Base-by-base conservation (phyloP, 208 protist species). In the Naegleria fowleri region DNA sequence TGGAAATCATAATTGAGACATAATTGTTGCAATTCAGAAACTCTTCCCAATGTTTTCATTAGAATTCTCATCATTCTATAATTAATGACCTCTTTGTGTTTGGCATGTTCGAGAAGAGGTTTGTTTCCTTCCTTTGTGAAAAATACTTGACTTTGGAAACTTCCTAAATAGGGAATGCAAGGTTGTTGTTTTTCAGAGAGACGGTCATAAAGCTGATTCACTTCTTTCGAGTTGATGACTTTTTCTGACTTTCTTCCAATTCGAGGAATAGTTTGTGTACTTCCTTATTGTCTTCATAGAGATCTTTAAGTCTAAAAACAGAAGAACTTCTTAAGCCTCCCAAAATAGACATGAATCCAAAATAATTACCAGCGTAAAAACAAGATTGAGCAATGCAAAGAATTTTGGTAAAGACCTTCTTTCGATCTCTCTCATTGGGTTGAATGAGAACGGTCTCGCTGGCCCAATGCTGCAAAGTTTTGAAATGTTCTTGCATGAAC, bases 401-500 rank as follows among this genome's bases (percentile, higher is more conserved):
- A 29, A 67, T 29, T 39, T 90, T 89, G 33, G 86, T 84, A 40
- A 93, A 51, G 87, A 93, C 48, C 16, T 84, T 83, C 38, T 88
- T 79, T 39, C 92, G 87, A n/a, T 89, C 48, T 52, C 88, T 86
- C 4, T 92, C 41, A 41, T 90, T 85, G 3, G 16, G 0, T 15
- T 90, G 89, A 79, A 36, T 90, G 1, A 93, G 33, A 19, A 93
- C 92, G 1, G 51, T 59, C 19, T 83, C 59, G 9, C n/a, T 75
- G 5, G 88, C 58, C 55, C 83, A 90, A 40, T 33, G n/a, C 0
- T 11, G 29, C 22, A 93, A 67, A 29, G 41, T 91, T 67, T 52
- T 91, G 15, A 58, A 93, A 93, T 91, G 93, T 93, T 76, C 91
- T 91, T 33, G 85, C 41, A 38, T 86, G 86, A 52, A 93, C 86